Evolutionary conservation across 805 yeast species (phyloP), one percentile per base, ranked within the genome.

Genomic region (Ogataea salicorniae): DNA sequence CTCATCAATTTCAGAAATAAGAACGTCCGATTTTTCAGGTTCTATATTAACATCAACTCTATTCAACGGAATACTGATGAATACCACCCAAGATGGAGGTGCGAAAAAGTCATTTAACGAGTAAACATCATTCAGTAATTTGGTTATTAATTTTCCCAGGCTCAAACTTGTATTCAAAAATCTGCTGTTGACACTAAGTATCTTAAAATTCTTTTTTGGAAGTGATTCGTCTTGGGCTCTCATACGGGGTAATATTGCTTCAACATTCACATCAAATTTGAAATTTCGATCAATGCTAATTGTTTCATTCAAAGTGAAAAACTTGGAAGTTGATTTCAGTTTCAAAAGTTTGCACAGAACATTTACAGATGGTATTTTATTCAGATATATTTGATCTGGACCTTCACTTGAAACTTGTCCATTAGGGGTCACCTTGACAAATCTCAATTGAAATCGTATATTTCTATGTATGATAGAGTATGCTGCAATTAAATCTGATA

Each of bases 21-120:
- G 34, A 4, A 72, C 58, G 54, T 73, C 76, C 34, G 68, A 66
- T 46, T 74, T 74, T 44, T 64, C 69, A 3, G 78, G 77, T 47
- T 74, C 78, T 26, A 74, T 64, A 48, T 73, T 74, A 1, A 72
- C 55, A 60, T 74, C 78, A 2, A 64, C 46, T 29, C 42, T 45
- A 7, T 42, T 41, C 1, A 46, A 29, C 2, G 54, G 61, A n/a
- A 64, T 46, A 1, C n/a, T 29, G 1, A 73, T n/a, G 20, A 59
- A 49, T 1, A 72, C n/a, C 44, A 48, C 60, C 77, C 77, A 74
- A 6, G 58, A 46, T 2, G 45, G 50, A 0, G 75, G 76, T 1
- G 52, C 47, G 5, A 64, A 37, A 3, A 68, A 41, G 23, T 51
- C 43, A n/a, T 51, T 44, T 5, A 54, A 50, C 4, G 49, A 40